Base-by-base conservation (phyloP, 31 red algal species). In the Odonthalia washingtoniensis region DNA sequence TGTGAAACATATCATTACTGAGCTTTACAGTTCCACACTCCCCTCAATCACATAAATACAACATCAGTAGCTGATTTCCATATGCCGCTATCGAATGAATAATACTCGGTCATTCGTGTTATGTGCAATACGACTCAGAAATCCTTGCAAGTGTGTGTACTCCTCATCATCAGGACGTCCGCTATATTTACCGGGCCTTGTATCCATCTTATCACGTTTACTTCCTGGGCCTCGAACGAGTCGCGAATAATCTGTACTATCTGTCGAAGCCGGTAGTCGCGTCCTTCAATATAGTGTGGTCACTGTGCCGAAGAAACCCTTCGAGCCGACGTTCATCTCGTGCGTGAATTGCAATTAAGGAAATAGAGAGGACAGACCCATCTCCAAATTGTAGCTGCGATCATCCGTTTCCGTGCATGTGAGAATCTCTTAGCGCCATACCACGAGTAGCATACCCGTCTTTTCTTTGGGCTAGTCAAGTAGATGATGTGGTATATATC, bases 381-480 rank as follows among this genome's bases (percentile, higher is more conserved):
- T 57, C 49, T 57, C 21, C 21, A 57, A 57, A 57, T 57, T 14
- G 21, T 14, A 57, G 12, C 21, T 21, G 9, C 49, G 49, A 21
- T 57, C 49, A 57, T 57, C 49, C 21, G 21, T 21, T 14, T 21
- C 49, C 49, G 49, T 57, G 49, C 49, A 57, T 21, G 21, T 21
- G 49, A 57, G 49, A 57, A 57, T 57, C 49, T 57, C 49, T 9
- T n/a, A n/a, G 49, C 49, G 49, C 49, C 49, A 57, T 57, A 57
- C 9, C 9, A 57, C 9, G 21, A 57, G 49, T 57, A 57, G 9
- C 49, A 57, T 14, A 57, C 49, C 12, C 49, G 49, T 57, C 21
- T 57, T 57, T 57, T 9, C 49, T 21, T 57, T 21, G 21, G n/a
- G n/a, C n/a, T n/a, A n/a, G n/a, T n/a, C n/a, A n/a, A n/a, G n/a